Evolutionary conservation across 768 basidiomycete species (phyloP), one percentile per base, ranked within the genome.

Genomic region (Phanerodontia chrysosporium): DNA sequence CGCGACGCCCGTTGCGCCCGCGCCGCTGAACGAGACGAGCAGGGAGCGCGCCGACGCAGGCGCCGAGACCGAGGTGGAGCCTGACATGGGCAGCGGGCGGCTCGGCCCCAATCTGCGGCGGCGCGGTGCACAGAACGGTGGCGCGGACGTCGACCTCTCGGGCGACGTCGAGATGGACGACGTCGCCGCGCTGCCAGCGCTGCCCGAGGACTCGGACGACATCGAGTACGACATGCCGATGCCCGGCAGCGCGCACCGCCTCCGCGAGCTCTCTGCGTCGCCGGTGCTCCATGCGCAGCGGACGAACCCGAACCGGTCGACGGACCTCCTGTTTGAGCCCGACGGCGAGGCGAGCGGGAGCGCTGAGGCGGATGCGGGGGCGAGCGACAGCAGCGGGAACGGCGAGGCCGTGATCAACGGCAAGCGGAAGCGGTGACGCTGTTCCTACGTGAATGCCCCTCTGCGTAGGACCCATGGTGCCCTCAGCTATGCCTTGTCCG

Each of bases 41-140:
- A 51, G 65, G 35, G 66, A 69, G 49, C 62, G 68, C 13, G 62
- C 57, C 16, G 65, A 67, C 55, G 64, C 68, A 1, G 69, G 70
- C 42, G 69, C 70, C 22, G 71, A 72, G 62, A 72, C 71, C 25
- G 71, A 72, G 62, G 70, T 72, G 18, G 71, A 72, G 58, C 46
- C 44, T 10, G 70, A 72, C 57, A 63, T 61, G 24, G 64, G 65
- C 29, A 60, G 58, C 18, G 30, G 16, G 14, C 67, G 66, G 8
- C 48, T 65, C 10, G 65, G 63, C n/a, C 29, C 58, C 22, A 52
- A 46, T 6, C 14, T 65, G 13, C 64, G 67, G 9, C 45, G 59
- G 5, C 63, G 67, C 16, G n/a, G n/a, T n/a, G 56, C 60, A 18
- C 21, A 21, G 35, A n/a, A 7, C 9, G 30, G 52, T 55, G 16